Conservation (phyloP, 2,329 filamentous ascomycete species). For the Penicillium sp. region DNA sequence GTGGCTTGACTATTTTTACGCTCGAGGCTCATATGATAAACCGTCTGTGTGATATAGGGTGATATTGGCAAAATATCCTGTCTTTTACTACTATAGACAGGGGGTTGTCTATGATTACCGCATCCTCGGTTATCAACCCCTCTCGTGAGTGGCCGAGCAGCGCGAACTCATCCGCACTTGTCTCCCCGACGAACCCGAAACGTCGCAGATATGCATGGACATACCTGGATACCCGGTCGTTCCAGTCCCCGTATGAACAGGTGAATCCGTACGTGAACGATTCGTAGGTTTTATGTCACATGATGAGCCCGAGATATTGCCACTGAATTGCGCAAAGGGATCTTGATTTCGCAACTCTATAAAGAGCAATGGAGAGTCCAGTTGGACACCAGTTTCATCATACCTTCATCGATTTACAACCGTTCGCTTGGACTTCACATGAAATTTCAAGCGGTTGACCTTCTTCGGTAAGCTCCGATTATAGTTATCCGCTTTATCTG, state of each 20-base stretch:
- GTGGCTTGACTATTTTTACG: neutral
- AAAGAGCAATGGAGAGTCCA: constrained; percentile 7
- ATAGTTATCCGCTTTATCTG: constrained; percentile 15
- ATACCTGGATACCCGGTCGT: constrained; percentile 3
- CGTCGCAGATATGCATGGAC: neutral
- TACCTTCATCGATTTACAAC: neutral
- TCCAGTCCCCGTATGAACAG: neutral
- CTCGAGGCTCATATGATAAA: neutral
- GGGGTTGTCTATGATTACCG: neutral
- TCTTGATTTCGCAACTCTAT: constrained; percentile 1
- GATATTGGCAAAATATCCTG: neutral
- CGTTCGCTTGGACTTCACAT: neutral
- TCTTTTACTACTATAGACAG: neutral
- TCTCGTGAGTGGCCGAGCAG: neutral
- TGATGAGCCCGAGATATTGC: constrained; percentile 2
- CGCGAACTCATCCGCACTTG: neutral
- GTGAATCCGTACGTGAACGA: neutral
- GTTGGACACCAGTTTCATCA: neutral
- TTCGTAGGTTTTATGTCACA: neutral
- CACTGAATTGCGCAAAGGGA: constrained; percentile 1
- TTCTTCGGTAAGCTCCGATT: constrained; percentile 25
- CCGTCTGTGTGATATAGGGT: constrained; percentile 1
- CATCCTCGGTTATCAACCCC: neutral
- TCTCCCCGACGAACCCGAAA: neutral
- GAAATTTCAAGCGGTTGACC: neutral